Evolutionary conservation across 208 protist genomes (phyloP).

Genomic region (Trypanosoma rangeli): DNA sequence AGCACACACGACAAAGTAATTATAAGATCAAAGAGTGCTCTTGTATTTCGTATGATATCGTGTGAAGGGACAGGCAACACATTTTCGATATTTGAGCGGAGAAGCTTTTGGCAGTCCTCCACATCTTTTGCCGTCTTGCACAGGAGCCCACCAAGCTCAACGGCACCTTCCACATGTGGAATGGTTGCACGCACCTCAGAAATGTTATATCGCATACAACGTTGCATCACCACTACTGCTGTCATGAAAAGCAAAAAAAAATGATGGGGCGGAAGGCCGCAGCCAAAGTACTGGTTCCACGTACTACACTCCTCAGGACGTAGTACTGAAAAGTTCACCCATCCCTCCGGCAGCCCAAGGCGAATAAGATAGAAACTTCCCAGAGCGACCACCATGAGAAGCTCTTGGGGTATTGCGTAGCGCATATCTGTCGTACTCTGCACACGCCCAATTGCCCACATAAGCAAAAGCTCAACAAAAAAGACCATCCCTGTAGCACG

Average conservation of each 20-base stretch:
- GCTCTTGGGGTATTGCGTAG: constrained; percentile 2
- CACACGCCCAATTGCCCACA: constrained; percentile 23
- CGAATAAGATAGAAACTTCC: constrained; percentile 18
- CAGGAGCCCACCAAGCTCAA: constrained; percentile 17
- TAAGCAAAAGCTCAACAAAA: constrained; percentile 7
- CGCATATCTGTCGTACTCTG: constrained; percentile 7
- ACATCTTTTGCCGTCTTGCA: constrained; percentile 8
- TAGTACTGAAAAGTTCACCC: constrained; percentile 1
- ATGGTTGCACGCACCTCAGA: constrained; percentile 8
- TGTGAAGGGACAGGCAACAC: constrained; percentile 8
- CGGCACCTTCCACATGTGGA: constrained; percentile 8
- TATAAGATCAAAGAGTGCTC: constrained; percentile 16
- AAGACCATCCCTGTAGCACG: constrained; percentile 21
- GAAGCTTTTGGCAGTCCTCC: constrained; percentile 9
- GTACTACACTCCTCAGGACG: constrained; percentile 15
- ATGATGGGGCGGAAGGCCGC: constrained; percentile 11
- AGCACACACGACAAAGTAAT: constrained; percentile 13
- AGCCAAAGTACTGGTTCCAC: constrained; percentile 31
- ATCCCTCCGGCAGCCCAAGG: constrained; percentile 23
- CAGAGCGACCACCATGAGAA: constrained; percentile 6
- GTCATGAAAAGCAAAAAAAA: constrained; percentile 25
- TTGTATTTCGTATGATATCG: constrained; percentile 25
- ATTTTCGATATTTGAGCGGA: constrained; percentile 24
- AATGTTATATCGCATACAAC: constrained; percentile 8
- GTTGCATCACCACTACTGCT: constrained; percentile 17